Evolutionary conservation across 2,329 filamentous ascomycete species (phyloP).

Genomic region (Waltergamsia citrina): DNA sequence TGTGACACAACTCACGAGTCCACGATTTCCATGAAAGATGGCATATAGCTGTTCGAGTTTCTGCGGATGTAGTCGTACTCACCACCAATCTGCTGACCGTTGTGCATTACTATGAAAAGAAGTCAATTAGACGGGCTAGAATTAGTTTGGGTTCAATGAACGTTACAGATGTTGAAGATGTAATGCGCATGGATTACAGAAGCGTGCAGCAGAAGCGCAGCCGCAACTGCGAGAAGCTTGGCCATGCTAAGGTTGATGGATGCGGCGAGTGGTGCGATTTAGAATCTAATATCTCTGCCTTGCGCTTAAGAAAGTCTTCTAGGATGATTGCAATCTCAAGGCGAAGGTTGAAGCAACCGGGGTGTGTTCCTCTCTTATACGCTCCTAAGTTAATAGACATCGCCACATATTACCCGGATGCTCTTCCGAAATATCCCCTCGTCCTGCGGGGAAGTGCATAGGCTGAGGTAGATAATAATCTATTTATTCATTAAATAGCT

Average conservation of each 20-base stretch:
- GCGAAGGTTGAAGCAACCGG: too few species aligned
- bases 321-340: too few species aligned
- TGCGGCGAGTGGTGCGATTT: too few species aligned
- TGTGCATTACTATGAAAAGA: conserved; percentile 23
- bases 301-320: too few species aligned
- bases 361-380: too few species aligned
- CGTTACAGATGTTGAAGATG: conserved; percentile 21
- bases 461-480: too few species aligned
- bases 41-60: conserved; percentile 27
- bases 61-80: conserved; percentile 36
- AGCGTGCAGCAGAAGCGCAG: conserved; percentile 6
- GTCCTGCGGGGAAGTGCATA: too few species aligned
- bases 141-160: not conserved
- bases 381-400: too few species aligned
- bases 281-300: too few species aligned
- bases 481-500: too few species aligned
- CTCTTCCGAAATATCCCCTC: too few species aligned
- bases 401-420: too few species aligned
- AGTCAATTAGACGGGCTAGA: not conserved
- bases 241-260: conserved; percentile 1
- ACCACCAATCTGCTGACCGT: conserved; percentile 29
- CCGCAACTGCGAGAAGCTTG: conserved; percentile 6
- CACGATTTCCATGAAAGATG: conserved; percentile 24
- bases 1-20: conserved; percentile 1
- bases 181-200: conserved; percentile 17